These are phyloP conservation scores for Nannochloropsis salina DNA, from an alignment of 108 stramenopile genomes.

Conservation along the genomic window DNA sequence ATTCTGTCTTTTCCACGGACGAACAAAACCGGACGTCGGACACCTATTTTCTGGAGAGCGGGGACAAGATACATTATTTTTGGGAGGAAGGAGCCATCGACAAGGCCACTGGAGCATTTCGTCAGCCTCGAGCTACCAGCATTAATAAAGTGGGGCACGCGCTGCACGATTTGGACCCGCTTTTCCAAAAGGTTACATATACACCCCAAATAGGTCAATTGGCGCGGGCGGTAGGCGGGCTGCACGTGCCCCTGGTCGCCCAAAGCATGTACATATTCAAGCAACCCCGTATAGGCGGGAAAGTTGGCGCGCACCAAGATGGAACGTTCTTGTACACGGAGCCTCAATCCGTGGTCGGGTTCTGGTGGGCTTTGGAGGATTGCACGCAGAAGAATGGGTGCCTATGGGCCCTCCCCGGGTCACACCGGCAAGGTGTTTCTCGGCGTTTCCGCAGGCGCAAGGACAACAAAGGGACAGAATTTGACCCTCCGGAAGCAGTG, in stretches of 20 bases:
- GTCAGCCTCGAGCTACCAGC: conserved; percentile 29
- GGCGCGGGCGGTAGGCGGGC: conserved; percentile 37
- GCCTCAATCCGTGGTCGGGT: conserved; percentile 52
- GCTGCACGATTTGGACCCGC: conserved; percentile 50
- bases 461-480: conserved; percentile 37
- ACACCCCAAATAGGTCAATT: conserved; percentile 47
- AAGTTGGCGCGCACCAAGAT: conserved; percentile 54
- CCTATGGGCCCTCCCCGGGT: conserved; percentile 56
- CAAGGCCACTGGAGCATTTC: conserved; percentile 30
- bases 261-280: conserved; percentile 61
- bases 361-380: conserved; percentile 57
- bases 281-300: conserved; percentile 55
- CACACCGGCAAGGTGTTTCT: conserved; percentile 43
- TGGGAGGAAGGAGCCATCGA: conserved; percentile 51
- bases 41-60: conserved; percentile 51
- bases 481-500: conserved; percentile 43
- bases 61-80: conserved; percentile 51
- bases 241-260: conserved; percentile 38
- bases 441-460: conserved; percentile 43
- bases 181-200: conserved; percentile 46
- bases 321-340: conserved; percentile 57
- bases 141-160: conserved; percentile 59
- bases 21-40: conserved; percentile 45
- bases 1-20: conserved; percentile 46
- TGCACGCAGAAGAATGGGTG: conserved; percentile 51